Conservation (phyloP, 805 yeast species). For the Metschnikowia matae region DNA sequence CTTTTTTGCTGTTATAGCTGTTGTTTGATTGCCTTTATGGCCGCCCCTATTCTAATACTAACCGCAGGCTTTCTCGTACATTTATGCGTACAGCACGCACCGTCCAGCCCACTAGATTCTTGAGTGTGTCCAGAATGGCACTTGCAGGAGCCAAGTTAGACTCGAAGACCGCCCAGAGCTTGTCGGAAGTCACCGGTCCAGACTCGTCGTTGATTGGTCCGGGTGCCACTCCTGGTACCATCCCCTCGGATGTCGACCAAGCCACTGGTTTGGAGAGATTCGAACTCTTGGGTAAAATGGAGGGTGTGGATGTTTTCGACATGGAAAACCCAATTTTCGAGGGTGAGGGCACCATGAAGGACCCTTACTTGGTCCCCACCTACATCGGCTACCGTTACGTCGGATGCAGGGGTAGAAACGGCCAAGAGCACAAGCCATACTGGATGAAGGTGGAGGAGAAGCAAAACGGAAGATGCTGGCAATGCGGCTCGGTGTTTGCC, state of each 20-base stretch:
- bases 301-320: conserved; percentile 94
- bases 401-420: conserved; percentile 96
- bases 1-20: no score
- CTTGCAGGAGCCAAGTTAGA: conserved; percentile 29
- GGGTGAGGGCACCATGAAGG: conserved; percentile 84
- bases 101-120: conserved; percentile 31
- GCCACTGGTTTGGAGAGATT: conserved; percentile 98
- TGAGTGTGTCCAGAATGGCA: conserved; percentile 30
- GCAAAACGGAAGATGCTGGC: conserved; percentile 94
- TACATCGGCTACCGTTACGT: conserved; percentile 91
- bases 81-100: conserved; percentile 32
- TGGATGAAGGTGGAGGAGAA: conserved; percentile 88
- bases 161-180: conserved; percentile 57
- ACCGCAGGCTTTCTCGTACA: conserved; percentile 36
- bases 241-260: conserved; percentile 93
- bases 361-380: conserved; percentile 87
- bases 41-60: conserved; percentile 9
- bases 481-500: conserved; percentile 94
- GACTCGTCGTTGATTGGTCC: conserved; percentile 76
- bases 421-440: conserved; percentile 83
- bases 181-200: conserved; percentile 77
- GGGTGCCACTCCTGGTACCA: conserved; percentile 80
- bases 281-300: conserved; percentile 88
- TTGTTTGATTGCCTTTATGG: no score
- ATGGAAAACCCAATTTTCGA: conserved; percentile 80